Evolutionary conservation across 2,329 filamentous ascomycete genomes (phyloP), one percentile per base, ranked within the genome.

Genomic region (Arthrobotrys iridis): DNA sequence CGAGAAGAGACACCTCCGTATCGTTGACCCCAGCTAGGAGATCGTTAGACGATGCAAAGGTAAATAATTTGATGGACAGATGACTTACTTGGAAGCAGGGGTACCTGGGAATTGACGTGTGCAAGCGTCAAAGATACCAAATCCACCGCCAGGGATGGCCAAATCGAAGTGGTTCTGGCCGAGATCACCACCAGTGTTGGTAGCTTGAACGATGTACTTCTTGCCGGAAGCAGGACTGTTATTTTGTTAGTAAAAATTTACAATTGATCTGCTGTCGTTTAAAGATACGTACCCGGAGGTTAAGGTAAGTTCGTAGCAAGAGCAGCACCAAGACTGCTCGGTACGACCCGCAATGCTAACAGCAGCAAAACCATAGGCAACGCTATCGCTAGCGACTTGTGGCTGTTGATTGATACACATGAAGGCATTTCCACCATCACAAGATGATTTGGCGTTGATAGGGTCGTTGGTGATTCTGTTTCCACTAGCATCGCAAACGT

Each of bases 291-390:
- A 60, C 46, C 77, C 77, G 50, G 78, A 78, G 8, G 86, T 88
- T 79, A 89, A 88, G 10, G 86, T 87, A 65, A 89, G 82, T 81
- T 87, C 84, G 79, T 89, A 90, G 81, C 88, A 90, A 57, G 85
- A 86, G 80, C 89, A 91, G 82, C 89, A 91, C 87, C 88, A 89
- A n/a, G 82, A 84, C 0, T 83, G 82, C 80, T 90, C 89, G 1
- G 83, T 85, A 41, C 85, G 84, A 20, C 87, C 87, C 1, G 80
- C 79, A 77, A 90, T 84, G 57, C 83, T 84, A 6, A 87, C 88
- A 10, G 89, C 88, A 0, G 89, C 88, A 79, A 88, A 91, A 11
- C 89, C 89, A 79, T 90, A 91, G 15, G 88, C 84, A 10, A 88
- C 78, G 7, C 83, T 83, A 59, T 87, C 85, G 79, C 85, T 87